Evolutionary conservation across 2,329 filamentous ascomycete species (phyloP).

Genomic region (Fusarium sp.): DNA sequence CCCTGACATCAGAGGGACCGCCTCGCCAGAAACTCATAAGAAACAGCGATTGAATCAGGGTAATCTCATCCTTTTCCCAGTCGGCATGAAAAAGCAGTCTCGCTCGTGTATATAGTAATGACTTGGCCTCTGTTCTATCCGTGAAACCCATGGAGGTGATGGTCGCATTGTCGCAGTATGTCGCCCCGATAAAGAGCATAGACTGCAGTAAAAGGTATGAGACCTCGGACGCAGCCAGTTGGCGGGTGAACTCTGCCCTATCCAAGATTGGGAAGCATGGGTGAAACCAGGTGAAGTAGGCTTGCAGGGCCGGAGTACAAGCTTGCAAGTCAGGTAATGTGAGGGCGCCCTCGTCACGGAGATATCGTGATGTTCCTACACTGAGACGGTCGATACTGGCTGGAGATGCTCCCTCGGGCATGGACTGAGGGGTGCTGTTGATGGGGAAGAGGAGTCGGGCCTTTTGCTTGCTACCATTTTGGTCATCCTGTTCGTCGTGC

Average conservation of each 20-base stretch:
- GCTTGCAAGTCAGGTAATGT: slow-evolving; percentile 56
- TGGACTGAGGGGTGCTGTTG: slow-evolving; percentile 39
- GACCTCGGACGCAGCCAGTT: slow-evolving; percentile 53
- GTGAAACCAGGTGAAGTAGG: slow-evolving; percentile 68
- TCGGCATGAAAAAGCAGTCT: slow-evolving; percentile 64
- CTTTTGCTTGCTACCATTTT: slow-evolving; percentile 24
- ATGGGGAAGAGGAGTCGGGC: slow-evolving; percentile 46
- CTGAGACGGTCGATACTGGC: slow-evolving; percentile 51
- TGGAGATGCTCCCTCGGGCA: slow-evolving; percentile 22
- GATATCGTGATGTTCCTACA: slow-evolving; percentile 59
- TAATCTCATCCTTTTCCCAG: slow-evolving; percentile 61
- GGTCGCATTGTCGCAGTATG: slow-evolving; percentile 60
- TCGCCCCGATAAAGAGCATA: slow-evolving; percentile 65
- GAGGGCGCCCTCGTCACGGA: slow-evolving; percentile 57
- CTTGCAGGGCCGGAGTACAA: slow-evolving; percentile 56
- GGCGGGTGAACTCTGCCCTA: slow-evolving; percentile 53
- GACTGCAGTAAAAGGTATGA: slow-evolving; percentile 63
- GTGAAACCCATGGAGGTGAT: slow-evolving; percentile 58
- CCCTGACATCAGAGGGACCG: slow-evolving; percentile 58
- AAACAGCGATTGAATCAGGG: slow-evolving; percentile 62
- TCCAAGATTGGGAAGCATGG: slow-evolving; percentile 66
- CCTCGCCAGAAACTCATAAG: slow-evolving; percentile 67
- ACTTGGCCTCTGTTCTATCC: slow-evolving; percentile 61
- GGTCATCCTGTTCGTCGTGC: not conserved
- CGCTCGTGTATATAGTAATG: slow-evolving; percentile 60